A percentile compares a stretch with the other conserved stretches of the same genome.
phyloP scores from a whole-genome alignment of 345 rosid species.

The Psidium guajava region DNA sequence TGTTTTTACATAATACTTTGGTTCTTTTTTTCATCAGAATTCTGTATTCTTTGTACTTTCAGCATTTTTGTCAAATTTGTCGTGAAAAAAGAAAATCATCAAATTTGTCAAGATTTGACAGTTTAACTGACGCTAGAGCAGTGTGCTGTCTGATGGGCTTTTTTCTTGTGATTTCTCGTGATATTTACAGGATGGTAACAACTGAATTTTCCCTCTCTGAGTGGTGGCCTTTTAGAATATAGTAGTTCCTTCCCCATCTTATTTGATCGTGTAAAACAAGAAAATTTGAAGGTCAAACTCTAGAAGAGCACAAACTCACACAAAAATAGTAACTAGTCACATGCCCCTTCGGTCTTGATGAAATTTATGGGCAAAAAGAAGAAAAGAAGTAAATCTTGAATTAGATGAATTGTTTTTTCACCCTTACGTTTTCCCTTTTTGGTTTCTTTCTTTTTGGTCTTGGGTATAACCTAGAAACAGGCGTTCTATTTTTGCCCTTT shows the following conservation, averaged over 20 bases:
- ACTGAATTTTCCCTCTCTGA: neutral
- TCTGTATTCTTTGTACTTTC: neutral
- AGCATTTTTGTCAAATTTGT: neutral
- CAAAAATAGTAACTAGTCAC: neutral
- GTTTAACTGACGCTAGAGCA: neutral
- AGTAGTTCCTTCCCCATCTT: neutral
- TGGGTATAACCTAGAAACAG: neutral
- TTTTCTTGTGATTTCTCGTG: neutral
- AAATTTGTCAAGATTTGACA: neutral
- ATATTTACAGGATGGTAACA: neutral
- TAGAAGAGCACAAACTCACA: neutral
- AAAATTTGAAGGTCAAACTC: neutral
- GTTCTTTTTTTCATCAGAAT: neutral
- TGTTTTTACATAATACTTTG: neutral
- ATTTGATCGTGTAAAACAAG: neutral
- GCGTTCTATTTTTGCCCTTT: neutral
- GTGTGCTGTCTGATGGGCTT: neutral
- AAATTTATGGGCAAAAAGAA: neutral
- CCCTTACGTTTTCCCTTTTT: neutral
- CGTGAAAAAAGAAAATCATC: neutral
- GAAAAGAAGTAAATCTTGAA: neutral
- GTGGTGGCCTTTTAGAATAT: neutral
- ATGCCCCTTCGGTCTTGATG: neutral
- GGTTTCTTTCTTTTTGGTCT: neutral
- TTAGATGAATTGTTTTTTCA: neutral